A percentile compares a stretch with the other conserved stretches of the same genome.
Conservation (phyloP, 2,329 filamentous ascomycete genomes). For the Diaporthe helianthi region DNA sequence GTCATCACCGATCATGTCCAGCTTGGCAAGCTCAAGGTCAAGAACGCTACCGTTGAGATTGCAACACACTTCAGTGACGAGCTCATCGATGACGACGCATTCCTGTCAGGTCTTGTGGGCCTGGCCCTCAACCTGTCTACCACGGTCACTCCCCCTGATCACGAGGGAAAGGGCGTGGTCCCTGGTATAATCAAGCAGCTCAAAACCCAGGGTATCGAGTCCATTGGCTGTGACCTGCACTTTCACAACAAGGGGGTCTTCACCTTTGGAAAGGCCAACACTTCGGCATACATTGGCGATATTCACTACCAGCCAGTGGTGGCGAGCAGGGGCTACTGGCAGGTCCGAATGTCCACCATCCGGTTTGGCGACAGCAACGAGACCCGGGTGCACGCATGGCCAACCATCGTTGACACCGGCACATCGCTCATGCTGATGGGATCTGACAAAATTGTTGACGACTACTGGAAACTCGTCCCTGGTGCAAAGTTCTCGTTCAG, state of each 20-base stretch:
- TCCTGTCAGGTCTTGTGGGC: slow-evolving; percentile 59
- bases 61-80: slow-evolving; percentile 52
- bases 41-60: slow-evolving; percentile 57
- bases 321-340: slow-evolving; percentile 56
- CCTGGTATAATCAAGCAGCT: slow-evolving; percentile 56
- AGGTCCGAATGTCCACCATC: slow-evolving; percentile 46
- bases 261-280: slow-evolving; percentile 58
- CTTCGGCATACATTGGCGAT: slow-evolving; percentile 46
- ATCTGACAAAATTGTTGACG: slow-evolving; percentile 59
- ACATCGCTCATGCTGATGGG: slow-evolving; percentile 69
- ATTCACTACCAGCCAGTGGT: slow-evolving; percentile 58
- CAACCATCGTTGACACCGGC: slow-evolving; percentile 72
- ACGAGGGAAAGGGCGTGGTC: slow-evolving; percentile 50
- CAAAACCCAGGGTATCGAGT: slow-evolving; percentile 44
- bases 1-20: slow-evolving; percentile 59
- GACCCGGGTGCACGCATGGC: slow-evolving; percentile 50
- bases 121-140: slow-evolving; percentile 55
- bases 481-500: slow-evolving; percentile 56
- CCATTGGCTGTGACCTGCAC: slow-evolving; percentile 59
- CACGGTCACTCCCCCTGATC: slow-evolving; percentile 51
- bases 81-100: slow-evolving; percentile 49
- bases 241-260: slow-evolving; percentile 56
- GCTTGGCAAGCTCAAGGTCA: slow-evolving; percentile 53
- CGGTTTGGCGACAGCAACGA: slow-evolving; percentile 43
- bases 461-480: slow-evolving; percentile 65